phyloP scores from a whole-genome alignment of 192 early-diverging fungal species.

The Entrophospora sp. region DNA sequence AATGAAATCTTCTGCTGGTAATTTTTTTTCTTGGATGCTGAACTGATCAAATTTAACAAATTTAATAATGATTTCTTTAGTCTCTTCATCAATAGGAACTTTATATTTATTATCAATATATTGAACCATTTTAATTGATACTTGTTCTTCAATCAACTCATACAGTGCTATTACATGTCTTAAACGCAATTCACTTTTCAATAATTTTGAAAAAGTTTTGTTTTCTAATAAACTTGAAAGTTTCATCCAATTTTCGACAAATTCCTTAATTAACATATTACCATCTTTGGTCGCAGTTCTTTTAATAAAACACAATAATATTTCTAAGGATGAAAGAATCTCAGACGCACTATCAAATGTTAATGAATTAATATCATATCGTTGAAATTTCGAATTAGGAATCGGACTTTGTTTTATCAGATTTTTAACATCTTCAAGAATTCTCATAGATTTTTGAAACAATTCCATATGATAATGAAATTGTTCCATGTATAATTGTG shows the following conservation, averaged over 20 bases:
- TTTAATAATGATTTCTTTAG: background rate
- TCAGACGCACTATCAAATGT: background rate
- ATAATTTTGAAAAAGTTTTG: background rate
- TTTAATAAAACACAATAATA: constrained; percentile 21
- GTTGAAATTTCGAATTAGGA: background rate
- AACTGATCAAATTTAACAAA: background rate
- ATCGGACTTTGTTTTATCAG: constrained; percentile 15
- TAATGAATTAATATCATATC: background rate
- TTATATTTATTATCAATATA: constrained; percentile 18
- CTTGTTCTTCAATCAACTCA: constrained; percentile 18
- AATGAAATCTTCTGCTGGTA: background rate
- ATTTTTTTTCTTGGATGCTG: background rate
- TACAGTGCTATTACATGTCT: constrained; percentile 19
- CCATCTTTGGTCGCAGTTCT: background rate
- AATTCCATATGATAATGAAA: constrained; percentile 17
- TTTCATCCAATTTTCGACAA: constrained; percentile 17
- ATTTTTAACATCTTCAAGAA: constrained; percentile 14
- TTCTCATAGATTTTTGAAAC: background rate
- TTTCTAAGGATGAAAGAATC: constrained; percentile 18
- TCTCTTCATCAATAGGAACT: background rate
- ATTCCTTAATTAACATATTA: constrained; percentile 9
- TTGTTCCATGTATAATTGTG: background rate
- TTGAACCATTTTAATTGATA: background rate
- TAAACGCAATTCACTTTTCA: background rate
- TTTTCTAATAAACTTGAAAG: background rate